Evolutionary conservation across 768 basidiomycete species (phyloP), one percentile per base, ranked within the genome.

Genomic region (Mycena alexandri): DNA sequence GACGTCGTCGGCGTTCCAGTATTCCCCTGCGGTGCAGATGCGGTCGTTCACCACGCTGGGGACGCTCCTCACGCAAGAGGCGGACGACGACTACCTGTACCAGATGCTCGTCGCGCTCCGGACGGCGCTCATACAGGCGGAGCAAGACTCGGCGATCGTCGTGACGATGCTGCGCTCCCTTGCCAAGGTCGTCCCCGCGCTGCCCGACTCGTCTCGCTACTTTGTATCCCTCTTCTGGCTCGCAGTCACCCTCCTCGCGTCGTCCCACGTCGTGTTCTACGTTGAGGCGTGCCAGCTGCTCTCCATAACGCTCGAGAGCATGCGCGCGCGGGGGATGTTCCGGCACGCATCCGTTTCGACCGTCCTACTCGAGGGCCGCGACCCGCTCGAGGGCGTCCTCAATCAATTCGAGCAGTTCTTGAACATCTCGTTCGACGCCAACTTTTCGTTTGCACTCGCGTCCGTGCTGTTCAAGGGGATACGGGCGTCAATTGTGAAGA

Each of bases 1-100:
- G 16, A 92, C 93, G 1, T 89, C 93, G 1, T 93, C 93, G 0
- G 94, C 95, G 22, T 97, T 97, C 81, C 96, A 97, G 73, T 86
- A 92, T 52, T 94, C 93, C 5, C 91, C 94, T 0, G 89, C 92
- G 3, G 87, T 95, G n/a, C 96, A 97, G 75, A 89, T 92, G 29
- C 89, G 94, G 12, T 93, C 94, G 0, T 97, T 96, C 76, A 87
- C 93, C 36, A 89, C 92, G 4, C 85, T 98, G 11, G 93, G 93
- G 5, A 84, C 87, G n/a, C 84, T 96, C n/a, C 90, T 93, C 17
- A 87, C 87, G 5, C 86, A 91, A 3, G 93, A 95, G 25, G 92
- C 96, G 46, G 96, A 98, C 70, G 96, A 96, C 68, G 96, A 98
- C 75, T 88, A 96, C 70, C 82, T 97, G 59, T 97, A 96, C 72